Base-by-base conservation (phyloP, 2,329 filamentous ascomycete genomes). In the Sclerotiophoma versabilis region DNA sequence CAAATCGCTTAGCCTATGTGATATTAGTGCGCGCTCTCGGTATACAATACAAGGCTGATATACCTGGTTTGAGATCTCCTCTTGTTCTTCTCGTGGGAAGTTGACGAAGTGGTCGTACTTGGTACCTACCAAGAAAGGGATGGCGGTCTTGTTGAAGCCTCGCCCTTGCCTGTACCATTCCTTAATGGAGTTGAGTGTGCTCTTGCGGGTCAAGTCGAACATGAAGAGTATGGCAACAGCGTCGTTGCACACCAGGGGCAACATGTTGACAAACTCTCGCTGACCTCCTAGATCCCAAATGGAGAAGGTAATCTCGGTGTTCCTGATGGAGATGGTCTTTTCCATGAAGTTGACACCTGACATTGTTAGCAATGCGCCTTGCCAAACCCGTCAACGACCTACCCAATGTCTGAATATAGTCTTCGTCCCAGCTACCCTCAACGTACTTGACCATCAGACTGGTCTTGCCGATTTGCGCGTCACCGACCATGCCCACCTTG, bases 71-170 rank as follows among this genome's bases (percentile, higher is more conserved):
- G 92, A 96, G 59, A 99, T 99, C 78, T 99, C 95, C 76, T 99
- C 95, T 75, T 99, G 95, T 72, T 99, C 95, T 74, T 98, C 93
- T 34, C 91, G 85, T 0, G 95, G 93, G 71, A 99, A 97, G 79
- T 98, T 99, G 77, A 99, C 93, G 79, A 99, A 99, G 73, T 98
- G 95, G 71, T 99, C 95, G 76, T 98, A 99, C 77, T 99, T 99
- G 29, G 95, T 99, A 56, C 95, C 95, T 15, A 99, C 91, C 20
- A 99, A 79, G 71, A 99, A 96, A 0, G 95, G 95, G 64, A 99
- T 99, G n/a, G 95, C 95, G 12, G 95, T 99, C 83, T 99, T 99
- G 83, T 99, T 99, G 83, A 99, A 99, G 20, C 95, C 95, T 61
- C 95, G 86, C 41, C 95, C 95, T 78, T 99, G 95, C 49, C 95